Base-by-base conservation (phyloP, 1,284 basidiomycete genomes). In the Pyrrhoderma lamaoense region DNA sequence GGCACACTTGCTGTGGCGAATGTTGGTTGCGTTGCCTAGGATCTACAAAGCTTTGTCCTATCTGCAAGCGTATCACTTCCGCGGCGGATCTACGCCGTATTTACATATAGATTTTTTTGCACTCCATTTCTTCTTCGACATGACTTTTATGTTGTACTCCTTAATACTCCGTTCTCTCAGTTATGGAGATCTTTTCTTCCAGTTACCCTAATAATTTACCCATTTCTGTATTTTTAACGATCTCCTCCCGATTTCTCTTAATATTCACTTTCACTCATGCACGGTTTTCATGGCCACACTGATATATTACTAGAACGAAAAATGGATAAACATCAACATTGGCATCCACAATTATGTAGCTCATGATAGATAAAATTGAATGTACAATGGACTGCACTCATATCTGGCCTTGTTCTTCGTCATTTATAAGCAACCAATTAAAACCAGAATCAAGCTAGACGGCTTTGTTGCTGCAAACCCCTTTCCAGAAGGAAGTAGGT, bases 21-120 rank as follows among this genome's bases (percentile, higher is more conserved):
- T 89, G 86, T 61, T 89, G 86, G 86, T 64, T 89, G 42, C 78
- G 80, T 8, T 89, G 87, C 62, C 70, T 89, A 40, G 84, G 83
- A n/a, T 79, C 83, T 5, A 88, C 85, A 2, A 85, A 81, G 61
- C 70, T 89, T 13, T 89, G 86, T 64, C 86, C 86, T 0, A 89
- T 89, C 57, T 89, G 86, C 70, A 87, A 89, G 64, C 76, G 87
- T 44, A 89, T 89, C 53, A 89, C 86, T 21, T 72, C 73, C 2
- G 84, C 84, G 7, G 68, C 72, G 11, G 86, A 89, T 58, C 65
- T 89, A 59, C 73, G 86, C 52, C 72, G 84, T 57, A 72, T 89
- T 45, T 89, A 85, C 63, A 58, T 79, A 55, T 79, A 62, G 58
- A 31, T 23, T 31, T 21, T n/a, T 43, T 45, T 34, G n/a, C n/a